These are phyloP conservation scores for Serendipita sp. DNA, from an alignment of 768 basidiomycete genomes.

Conservation along the genomic window DNA sequence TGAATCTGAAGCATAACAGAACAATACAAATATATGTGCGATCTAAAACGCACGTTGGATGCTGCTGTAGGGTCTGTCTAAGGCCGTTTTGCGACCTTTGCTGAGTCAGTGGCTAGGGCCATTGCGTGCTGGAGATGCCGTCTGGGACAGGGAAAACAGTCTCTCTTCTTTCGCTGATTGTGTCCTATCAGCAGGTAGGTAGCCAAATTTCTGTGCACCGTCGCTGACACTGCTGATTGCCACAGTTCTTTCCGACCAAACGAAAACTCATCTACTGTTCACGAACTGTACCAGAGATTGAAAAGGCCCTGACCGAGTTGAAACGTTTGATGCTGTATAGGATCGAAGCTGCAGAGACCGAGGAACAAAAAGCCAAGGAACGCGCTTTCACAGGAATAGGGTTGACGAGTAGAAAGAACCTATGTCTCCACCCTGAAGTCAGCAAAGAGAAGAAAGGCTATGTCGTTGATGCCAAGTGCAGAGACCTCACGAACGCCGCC, in stretches of 20 bases:
- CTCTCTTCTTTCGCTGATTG: slow-evolving; percentile 83
- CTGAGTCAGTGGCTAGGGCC: slow-evolving; percentile 45
- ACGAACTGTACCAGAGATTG: slow-evolving; percentile 97
- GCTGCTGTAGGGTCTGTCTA: slow-evolving; percentile 46
- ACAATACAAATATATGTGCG: slow-evolving; percentile 99
- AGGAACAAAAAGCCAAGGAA: slow-evolving; percentile 64
- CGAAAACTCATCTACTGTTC: slow-evolving; percentile 98
- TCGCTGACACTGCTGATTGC: background rate
- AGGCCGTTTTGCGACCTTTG: background rate
- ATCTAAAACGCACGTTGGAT: slow-evolving; percentile 90
- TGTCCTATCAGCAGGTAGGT: slow-evolving; percentile 89
- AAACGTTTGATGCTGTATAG: slow-evolving; percentile 90
- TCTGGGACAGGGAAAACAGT: slow-evolving; percentile 99
- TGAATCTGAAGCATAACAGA: slow-evolving; percentile 31
- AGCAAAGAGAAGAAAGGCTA: slow-evolving; percentile 94
- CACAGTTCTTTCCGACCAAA: slow-evolving; percentile 76
- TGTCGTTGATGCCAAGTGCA: slow-evolving; percentile 90
- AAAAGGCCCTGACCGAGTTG: slow-evolving; percentile 91
- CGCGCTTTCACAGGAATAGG: slow-evolving; percentile 75
- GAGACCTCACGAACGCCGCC: slow-evolving; percentile 80
- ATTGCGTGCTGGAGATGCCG: slow-evolving; percentile 99
- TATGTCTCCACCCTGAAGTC: slow-evolving; percentile 91
- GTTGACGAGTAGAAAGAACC: slow-evolving; percentile 86
- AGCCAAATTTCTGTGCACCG: background rate
- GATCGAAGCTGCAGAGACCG: slow-evolving; percentile 49